Conservation (phyloP, 1,284 basidiomycete genomes). For the Vanrija humicola region DNA sequence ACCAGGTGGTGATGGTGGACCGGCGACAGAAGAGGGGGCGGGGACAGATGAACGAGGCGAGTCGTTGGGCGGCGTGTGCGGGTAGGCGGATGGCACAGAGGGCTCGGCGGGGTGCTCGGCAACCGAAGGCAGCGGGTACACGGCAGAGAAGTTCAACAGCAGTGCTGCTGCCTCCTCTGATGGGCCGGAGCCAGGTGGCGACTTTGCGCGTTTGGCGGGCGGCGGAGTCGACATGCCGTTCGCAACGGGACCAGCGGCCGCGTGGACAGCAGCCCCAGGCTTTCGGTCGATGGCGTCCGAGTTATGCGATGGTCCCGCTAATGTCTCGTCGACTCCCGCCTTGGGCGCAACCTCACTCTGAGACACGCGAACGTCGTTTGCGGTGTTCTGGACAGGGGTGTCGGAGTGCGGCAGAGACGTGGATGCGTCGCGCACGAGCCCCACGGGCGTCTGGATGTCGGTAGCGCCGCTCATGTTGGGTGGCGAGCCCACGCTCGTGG, state of each 20-base stretch:
- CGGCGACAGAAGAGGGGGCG: slow-evolving; percentile 4
- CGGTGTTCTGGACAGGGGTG: background rate
- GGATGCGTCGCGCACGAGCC: too few species aligned
- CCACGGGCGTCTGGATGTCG: too few species aligned
- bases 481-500: too few species aligned
- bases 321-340: background rate
- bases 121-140: slow-evolving; percentile 3
- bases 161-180: slow-evolving; percentile 29
- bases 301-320: background rate
- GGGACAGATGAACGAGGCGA: slow-evolving; percentile 7
- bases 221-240: background rate
- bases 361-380: background rate
- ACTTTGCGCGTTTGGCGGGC: background rate
- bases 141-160: slow-evolving; percentile 30
- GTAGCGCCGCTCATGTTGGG: too few species aligned
- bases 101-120: background rate
- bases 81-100: slow-evolving; percentile 13
- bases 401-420: too few species aligned
- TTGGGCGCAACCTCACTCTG: background rate
- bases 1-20: slow-evolving; percentile 13
- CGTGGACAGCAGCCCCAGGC: background rate
- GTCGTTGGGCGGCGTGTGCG: slow-evolving; percentile 32
- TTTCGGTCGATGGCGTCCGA: background rate
- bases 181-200: slow-evolving; percentile 12
- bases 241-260: background rate